Evolutionary conservation across 495 filamentous ascomycete genomes (phyloP), one percentile per base, ranked within the genome.

Genomic region (Talaromyces thailandensis): DNA sequence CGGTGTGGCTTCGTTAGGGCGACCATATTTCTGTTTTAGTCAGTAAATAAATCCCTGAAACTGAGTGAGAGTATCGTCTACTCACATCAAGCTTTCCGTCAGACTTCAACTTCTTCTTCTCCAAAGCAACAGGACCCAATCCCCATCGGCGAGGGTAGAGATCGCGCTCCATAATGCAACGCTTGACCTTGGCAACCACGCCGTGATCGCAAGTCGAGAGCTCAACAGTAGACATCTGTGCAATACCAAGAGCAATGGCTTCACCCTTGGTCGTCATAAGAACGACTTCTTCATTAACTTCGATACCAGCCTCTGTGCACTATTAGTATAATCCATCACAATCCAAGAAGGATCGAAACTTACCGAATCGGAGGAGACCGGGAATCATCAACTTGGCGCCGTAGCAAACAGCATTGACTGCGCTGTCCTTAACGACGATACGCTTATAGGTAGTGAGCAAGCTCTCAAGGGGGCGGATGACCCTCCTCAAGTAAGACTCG

Each of bases 21-120:
- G 85, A 61, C 94, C 94, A 64, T 84, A 98, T 84, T 98, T 98
- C 85, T 84, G 60, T 18, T 45, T 12, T 6, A 25, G 59, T 71
- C 48, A 70, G 43, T 52, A 45, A 32, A 11, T 12, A 5, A 11
- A 3, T 28, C 4, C 28, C 57, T 6, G 11, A 4, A n/a, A 37
- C 3, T 12, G 35, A 3, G 3, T 16, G 1, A 26, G 50, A 50
- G 24, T 45, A 43, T 7, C 24, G 6, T 31, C 48, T 43, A 76
- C 85, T 76, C 70, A 88, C 85, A 80, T 98, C 94, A 26, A 98
- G 87, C 79, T 96, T 93, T 72, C 94, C 94, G 65, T 88, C 87
- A n/a, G 89, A 88, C 83, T 97, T 98, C 78, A 98, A 85, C 85
- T 97, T 95, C 87, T 98, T 98, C 86, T 98, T 98, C 79, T 96